phyloP scores from a whole-genome alignment of 129 eudicot species.

The Lonicera japonica region DNA sequence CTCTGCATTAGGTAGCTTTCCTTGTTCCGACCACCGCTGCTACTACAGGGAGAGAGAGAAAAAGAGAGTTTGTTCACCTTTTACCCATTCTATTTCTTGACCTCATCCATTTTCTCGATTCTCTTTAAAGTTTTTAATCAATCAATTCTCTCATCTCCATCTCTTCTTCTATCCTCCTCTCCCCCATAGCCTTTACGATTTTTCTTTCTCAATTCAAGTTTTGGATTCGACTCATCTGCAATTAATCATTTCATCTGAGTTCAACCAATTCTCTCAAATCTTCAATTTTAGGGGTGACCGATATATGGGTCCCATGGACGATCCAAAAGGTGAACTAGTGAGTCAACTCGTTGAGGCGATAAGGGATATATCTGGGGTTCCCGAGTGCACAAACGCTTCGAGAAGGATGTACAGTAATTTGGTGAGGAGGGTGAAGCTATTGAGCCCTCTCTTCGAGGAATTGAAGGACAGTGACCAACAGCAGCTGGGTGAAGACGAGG shows the following conservation, averaged over 20 bases:
- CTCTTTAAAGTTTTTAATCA: no score
- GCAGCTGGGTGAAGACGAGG: slow-evolving; percentile 35
- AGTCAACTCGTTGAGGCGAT: slow-evolving; percentile 54
- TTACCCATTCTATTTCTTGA: no score
- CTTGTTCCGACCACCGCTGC: no score
- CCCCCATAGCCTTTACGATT: no score
- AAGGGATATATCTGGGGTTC: slow-evolving; percentile 51
- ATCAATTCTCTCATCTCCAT: no score
- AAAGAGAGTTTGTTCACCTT: no score
- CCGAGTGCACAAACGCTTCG: slow-evolving; percentile 68
- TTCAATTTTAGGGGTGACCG: neutral
- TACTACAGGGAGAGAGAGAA: no score
- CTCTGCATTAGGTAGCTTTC: neutral
- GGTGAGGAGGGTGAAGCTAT: slow-evolving; percentile 75
- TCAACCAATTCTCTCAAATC: neutral
- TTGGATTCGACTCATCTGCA: neutral
- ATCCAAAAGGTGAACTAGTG: slow-evolving; percentile 23
- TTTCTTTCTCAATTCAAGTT: no score
- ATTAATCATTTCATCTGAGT: slow-evolving; percentile 9
- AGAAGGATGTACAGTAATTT: slow-evolving; percentile 71
- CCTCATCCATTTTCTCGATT: no score
- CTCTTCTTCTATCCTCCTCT: no score
- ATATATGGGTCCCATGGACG: slow-evolving; percentile 23
- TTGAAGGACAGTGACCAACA: slow-evolving; percentile 47
- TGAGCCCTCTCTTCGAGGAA: slow-evolving; percentile 90